A percentile compares a stretch with the other conserved stretches of the same genome.
These are phyloP conservation scores for Zygosaccharomyces kombuchaensis DNA, from an alignment of 805 yeast genomes.

Conservation along the genomic window DNA sequence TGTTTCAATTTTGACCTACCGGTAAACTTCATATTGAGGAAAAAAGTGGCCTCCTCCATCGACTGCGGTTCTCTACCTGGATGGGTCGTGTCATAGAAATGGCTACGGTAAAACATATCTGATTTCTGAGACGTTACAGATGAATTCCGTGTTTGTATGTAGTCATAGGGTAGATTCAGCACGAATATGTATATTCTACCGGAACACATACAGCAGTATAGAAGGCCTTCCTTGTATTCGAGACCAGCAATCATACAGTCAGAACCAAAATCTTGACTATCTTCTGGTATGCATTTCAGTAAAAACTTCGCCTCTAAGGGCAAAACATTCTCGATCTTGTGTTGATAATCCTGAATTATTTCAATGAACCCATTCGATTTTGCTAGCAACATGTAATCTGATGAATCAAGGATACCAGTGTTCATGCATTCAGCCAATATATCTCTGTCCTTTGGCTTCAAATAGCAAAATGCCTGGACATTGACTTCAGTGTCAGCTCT, in stretches of 20 bases:
- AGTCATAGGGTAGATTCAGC: slow-evolving; percentile 26
- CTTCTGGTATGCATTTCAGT: slow-evolving; percentile 25
- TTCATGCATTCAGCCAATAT: slow-evolving; percentile 5
- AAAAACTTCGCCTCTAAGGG: slow-evolving; percentile 19
- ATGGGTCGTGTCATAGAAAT: neutral
- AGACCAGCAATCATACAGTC: slow-evolving; percentile 21
- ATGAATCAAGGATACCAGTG: slow-evolving; percentile 14
- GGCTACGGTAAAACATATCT: slow-evolving; percentile 5
- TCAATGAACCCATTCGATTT: slow-evolving; percentile 31
- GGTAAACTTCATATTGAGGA: slow-evolving; percentile 12
- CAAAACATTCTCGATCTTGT: slow-evolving; percentile 11
- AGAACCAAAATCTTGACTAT: slow-evolving; percentile 7
- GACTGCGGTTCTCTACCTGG: slow-evolving; percentile 12
- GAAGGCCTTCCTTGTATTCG: slow-evolving; percentile 24
- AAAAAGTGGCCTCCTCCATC: slow-evolving; percentile 14
- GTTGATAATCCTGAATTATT: slow-evolving; percentile 24
- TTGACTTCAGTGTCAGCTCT: slow-evolving; percentile 17
- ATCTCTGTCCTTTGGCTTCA: slow-evolving; percentile 19
- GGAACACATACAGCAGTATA: slow-evolving; percentile 25
- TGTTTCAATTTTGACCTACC: slow-evolving; percentile 20
- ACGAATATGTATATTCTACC: slow-evolving; percentile 26
- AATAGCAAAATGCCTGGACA: slow-evolving; percentile 27
- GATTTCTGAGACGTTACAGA: slow-evolving; percentile 4
- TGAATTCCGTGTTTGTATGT: slow-evolving; percentile 19
- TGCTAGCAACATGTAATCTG: slow-evolving; percentile 30